Evolutionary conservation across 2,329 filamentous ascomycete species (phyloP), one percentile per base, ranked within the genome.

Genomic region (Penicillium glabrum): DNA sequence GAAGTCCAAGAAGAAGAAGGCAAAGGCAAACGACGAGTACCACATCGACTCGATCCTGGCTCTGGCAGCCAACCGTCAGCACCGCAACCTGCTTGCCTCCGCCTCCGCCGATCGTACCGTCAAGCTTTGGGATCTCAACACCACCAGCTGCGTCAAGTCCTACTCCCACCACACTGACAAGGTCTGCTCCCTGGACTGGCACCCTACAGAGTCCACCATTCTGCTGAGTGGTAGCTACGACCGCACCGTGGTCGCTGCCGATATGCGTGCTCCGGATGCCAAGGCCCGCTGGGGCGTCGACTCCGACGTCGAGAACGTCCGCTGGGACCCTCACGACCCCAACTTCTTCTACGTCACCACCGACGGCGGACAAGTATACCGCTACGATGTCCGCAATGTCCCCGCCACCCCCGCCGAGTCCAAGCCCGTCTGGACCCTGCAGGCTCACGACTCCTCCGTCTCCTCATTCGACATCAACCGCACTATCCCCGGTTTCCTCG

Each of bases 111-210:
- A 99, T 79, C 92, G 93, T 79, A 99, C 95, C 3, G 88, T 98
- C 70, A 99, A 99, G 81, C 84, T 99, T 21, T 99, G 95, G 95
- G 95, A 99, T 73, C 81, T 99, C 61, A 90, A 92, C 79, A 97
- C 91, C 3, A 85, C 90, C 59, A 92, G 88, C 75, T 96, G 92
- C 76, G 95, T 95, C 68, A 95, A 97, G 79, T 97, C 93, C 45
- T 99, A 99, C 82, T 83, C 86, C 16, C 91, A 96, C 77, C 95
- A 99, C 79, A 96, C 91, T 35, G 95, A 97, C 82, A 99, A 99
- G 80, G 93, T 98, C 64, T 99, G 93, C 83, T 91, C 93, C 23
- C 80, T 99, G 55, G 89, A 93, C 63, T 99, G 96, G 95, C 91
- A 98, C 79, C 84, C 90, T 0, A 84, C 83, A 44, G 90, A 97